Base-by-base conservation (phyloP, 306 rosid species). In the Mimosa pudica region DNA sequence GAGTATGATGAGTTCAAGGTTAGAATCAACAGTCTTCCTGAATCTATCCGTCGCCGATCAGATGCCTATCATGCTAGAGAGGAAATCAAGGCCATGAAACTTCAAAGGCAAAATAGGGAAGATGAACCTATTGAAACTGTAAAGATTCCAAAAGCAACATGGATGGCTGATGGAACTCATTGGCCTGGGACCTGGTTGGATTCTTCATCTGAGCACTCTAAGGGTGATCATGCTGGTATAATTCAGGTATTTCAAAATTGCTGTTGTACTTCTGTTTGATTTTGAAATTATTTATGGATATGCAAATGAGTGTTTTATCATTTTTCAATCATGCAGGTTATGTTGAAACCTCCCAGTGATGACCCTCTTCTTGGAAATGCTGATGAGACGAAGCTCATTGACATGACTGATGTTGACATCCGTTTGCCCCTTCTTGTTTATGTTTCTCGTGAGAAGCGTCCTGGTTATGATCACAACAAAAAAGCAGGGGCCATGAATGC, bases 91-190 rank as follows among this genome's bases (percentile, higher is more conserved):
- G 93, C 97, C 80, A 92, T 94, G 97, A 94, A 94, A 86, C 82
- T 89, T 79, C 86, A 92, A 76, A 91, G 97, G 71, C 97, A 94
- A 80, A 85, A 89, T 74, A 85, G 86, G 71, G 90, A 69, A n/a
- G 94, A 89, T 77, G 98, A 94, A 73, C 92, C 89, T 20, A 44
- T 86, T 14, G 97, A 94, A 82, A 66, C 81, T 79, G 87, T 86
- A 33, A 94, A 94, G 84, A 86, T 94, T 82, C 82, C 92, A 30
- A 94, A 94, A 83, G 98, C 98, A 38, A 94, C 98, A 71, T 94
- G 98, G 98, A 94, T 94, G 98, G 97, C 98, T 82, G 97, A 94
- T 87, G 97, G 95, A 74, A 91, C 98, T 72, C 93, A 94, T 61
- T 94, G 98, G 98, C 98, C 98, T 1, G 98, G 98, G 82, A 94